These are phyloP conservation scores for Ogataea chonburiensis DNA, from an alignment of 805 yeast species.

Conservation along the genomic window DNA sequence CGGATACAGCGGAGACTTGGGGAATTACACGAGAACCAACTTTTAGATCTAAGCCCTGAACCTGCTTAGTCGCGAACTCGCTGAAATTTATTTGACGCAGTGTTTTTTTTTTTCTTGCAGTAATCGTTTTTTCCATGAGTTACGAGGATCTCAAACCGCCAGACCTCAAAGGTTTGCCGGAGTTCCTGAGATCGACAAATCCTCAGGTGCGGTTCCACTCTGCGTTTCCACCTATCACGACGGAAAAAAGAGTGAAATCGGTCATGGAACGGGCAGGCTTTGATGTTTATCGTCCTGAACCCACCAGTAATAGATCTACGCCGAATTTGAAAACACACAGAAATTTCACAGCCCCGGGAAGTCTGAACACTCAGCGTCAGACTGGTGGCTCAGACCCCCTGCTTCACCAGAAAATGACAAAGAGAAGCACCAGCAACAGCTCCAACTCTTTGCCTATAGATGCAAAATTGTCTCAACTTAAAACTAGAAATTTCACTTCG, in stretches of 20 bases:
- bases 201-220: conserved; percentile 42
- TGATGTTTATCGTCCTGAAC: conserved; percentile 47
- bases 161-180: conserved; percentile 31
- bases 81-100: neutral
- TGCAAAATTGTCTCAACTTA: conserved; percentile 1
- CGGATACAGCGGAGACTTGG: conserved; percentile 3
- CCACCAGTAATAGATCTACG: conserved; percentile 12
- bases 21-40: neutral
- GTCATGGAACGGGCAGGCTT: conserved; percentile 85
- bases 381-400: conserved; percentile 21
- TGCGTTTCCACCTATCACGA: conserved; percentile 70
- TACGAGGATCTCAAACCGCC: conserved; percentile 20
- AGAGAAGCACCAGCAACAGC: neutral
- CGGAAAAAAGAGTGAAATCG: conserved; percentile 59
- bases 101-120: conserved; percentile 1
- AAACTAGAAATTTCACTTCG: conserved; percentile 3
- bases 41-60: conserved; percentile 5
- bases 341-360: conserved; percentile 26
- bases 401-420: conserved; percentile 4
- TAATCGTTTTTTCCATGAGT: conserved; percentile 11
- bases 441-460: conserved; percentile 7
- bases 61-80: conserved; percentile 6
- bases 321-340: conserved; percentile 15
- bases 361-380: conserved; percentile 7
- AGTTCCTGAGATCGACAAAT: conserved; percentile 31